Evolutionary conservation across 2,329 filamentous ascomycete species (phyloP), one percentile per base, ranked within the genome.

Genomic region (Zymoseptoria brevis): DNA sequence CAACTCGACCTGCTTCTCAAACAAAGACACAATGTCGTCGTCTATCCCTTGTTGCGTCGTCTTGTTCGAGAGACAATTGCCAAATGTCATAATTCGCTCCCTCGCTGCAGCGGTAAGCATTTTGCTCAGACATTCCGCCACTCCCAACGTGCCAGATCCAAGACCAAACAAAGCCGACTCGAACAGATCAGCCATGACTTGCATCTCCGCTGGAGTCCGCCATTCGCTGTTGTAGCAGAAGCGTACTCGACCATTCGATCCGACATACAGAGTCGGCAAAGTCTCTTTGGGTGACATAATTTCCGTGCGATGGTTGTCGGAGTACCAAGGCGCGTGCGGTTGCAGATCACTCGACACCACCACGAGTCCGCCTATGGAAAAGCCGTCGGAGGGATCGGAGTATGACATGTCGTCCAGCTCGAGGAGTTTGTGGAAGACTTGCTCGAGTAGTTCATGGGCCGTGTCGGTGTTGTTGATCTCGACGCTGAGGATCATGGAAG

Each of bases 381-480:
- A 57, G 19, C 55, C 55, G 19, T 57, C 55, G 22, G 48, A 51
- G 26, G 55, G 55, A 29, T 57, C 48, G 11, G 55, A 51, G 55
- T 57, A 57, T 4, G 55, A 57, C 55, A 57, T 57, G 7, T 57
- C 55, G 22, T 57, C 55, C 19, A 57, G 22, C 19, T 57, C 55
- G 16, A 57, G 55, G 2, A 57, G 9, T n/a, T 57, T 57, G 55
- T 57, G 41, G 26, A 57, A 57, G 9, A 57, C 55, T 52, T 57
- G 55, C 13, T 41, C 48, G 7, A 57, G 48, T 11, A 57, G 4
- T 4, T 51, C 48, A 16, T 29, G 22, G n/a, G 55, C 41, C 7
- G 55, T 57, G 19, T 21, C 16, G 22, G 11, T 22, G 2, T 52
- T 4, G 41, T 53, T 30, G 45, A 57, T 52, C 26, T 57, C 55